Base-by-base conservation (phyloP, 352 stramenopile genomes). In the Pythium biforme region DNA sequence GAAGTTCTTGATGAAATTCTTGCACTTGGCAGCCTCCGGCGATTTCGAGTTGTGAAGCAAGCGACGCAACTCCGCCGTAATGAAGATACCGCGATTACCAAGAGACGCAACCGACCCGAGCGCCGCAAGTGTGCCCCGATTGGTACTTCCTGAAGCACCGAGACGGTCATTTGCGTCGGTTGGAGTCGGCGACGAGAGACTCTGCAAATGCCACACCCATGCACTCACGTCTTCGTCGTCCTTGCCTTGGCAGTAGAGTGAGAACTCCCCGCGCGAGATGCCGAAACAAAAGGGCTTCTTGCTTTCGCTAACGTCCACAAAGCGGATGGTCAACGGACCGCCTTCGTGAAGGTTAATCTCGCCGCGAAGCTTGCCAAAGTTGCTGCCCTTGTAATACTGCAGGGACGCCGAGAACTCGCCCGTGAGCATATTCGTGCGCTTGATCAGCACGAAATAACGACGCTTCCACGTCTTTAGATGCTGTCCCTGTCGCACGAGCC, bases 251-350 rank as follows among this genome's bases (percentile, higher is more conserved):
- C 83, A 94, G 25, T 91, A 72, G 37, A 89, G 83, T 3, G 80
- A 83, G 58, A 90, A 90, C 17, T 90, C 83, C 3, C 81, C 69
- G 11, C 81, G 74, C 0, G 77, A 69, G 22, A 96, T 76, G 69
- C 93, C 86, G 55, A 96, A 96, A 60, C 85, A 96, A 55, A 90
- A 92, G 40, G 82, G 79, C 22, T 86, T 77, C 66, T 91, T 92
- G 57, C 79, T 92, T 59, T 94, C 84, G 41, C 77, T 73, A 2
- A 81, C 75, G 58, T 96, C 85, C 19, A 94, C 56, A 56, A 94
- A 94, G 4, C 85, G 83, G 45, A 94, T 79, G 0, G 70, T 80
- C 20, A 92, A 55, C 29, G 79, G 81, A 0, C 76, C 77, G 40
- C 90, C 85, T 4, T 70, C 63, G 34, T 92, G 75, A 19, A 95